Percentiles rank a stretch among this genome's conserved stretches.
Evolutionary conservation across 192 early-diverging fungal species (phyloP).

Genomic region (Dispira simplex): DNA sequence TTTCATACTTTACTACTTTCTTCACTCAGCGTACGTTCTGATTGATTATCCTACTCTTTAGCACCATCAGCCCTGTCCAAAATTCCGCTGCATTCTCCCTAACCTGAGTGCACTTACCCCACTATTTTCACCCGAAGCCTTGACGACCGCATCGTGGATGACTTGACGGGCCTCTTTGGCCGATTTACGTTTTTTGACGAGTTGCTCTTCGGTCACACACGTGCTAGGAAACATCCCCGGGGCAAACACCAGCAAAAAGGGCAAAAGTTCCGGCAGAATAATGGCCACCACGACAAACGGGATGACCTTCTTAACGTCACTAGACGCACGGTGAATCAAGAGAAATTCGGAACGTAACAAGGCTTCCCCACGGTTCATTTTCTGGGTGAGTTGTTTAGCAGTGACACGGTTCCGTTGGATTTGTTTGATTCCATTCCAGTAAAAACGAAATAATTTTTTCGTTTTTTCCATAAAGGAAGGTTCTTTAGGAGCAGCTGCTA

Average conservation of each 20-base stretch:
- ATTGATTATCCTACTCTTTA: background rate
- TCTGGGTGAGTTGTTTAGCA: background rate
- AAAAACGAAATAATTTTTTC: background rate
- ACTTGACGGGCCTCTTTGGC: background rate
- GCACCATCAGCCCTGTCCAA: background rate
- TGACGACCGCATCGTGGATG: slow-evolving; percentile 4
- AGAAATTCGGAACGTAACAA: background rate
- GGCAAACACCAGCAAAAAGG: background rate
- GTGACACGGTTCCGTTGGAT: background rate
- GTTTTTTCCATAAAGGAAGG: background rate
- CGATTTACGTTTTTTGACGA: background rate
- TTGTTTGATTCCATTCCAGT: slow-evolving; percentile 3
- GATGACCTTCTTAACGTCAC: background rate
- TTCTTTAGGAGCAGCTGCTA: background rate
- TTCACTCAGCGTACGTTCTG: background rate
- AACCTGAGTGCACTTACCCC: background rate
- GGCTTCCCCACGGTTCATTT: background rate
- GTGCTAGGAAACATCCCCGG: slow-evolving; percentile 7
- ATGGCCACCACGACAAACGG: slow-evolving; percentile 6
- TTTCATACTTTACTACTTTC: too few species aligned
- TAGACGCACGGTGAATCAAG: background rate
- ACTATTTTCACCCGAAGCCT: background rate
- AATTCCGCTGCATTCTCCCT: background rate
- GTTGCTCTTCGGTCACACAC: background rate
- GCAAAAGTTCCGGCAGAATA: background rate